Evolutionary conservation across 225 moss, liverwort and hornwort species (phyloP), one percentile per base, ranked within the genome.

Genomic region (Bryoerythrophyllum caledonicum): DNA sequence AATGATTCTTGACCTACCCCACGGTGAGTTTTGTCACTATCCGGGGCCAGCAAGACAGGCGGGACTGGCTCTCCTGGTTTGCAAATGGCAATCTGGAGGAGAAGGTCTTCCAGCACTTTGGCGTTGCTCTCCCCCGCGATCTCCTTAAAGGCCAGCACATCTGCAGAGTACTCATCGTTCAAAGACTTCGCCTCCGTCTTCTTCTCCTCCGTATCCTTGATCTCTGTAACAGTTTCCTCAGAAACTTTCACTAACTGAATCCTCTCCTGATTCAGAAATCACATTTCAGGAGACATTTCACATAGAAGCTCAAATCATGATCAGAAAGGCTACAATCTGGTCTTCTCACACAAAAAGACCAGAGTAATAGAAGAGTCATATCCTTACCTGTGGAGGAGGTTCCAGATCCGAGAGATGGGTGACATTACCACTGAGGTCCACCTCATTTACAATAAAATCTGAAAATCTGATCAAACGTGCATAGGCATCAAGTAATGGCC

Each of bases 371-470:
- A 76, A 68, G 51, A 69, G 53, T 26, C 63, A 25, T 40, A 57
- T 64, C 28, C 49, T 51, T 68, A 92, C 88, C 76, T 90, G 83
- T 26, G 72, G 70, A 43, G 90, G 83, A 74, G 90, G 77, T 64
- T 91, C 89, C 77, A 93, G 77, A 82, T 77, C 79, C 57, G 90
- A 88, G 68, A 99, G 86, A 71, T 74, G 93, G 81, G 77, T 83
- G 11, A 99, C 87, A 63, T 74, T 79, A 49, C 92, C 84, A 53
- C 61, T 74, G n/a, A 78, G 81, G 67, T 92, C 92, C 67, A 99
- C 86, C 72, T 99, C 99, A 62, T 99, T 93, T 15, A 99, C 99
- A 57, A 99, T 88, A 68, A 99, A 99, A 86, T 99, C 95, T 68
- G 91, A 85, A 72, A 86, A 99, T 78, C 97, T 97, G 88, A 86